Evolutionary conservation across 73 alveolate genomes (phyloP).

Genomic region (Tetrahymena elliotti): DNA sequence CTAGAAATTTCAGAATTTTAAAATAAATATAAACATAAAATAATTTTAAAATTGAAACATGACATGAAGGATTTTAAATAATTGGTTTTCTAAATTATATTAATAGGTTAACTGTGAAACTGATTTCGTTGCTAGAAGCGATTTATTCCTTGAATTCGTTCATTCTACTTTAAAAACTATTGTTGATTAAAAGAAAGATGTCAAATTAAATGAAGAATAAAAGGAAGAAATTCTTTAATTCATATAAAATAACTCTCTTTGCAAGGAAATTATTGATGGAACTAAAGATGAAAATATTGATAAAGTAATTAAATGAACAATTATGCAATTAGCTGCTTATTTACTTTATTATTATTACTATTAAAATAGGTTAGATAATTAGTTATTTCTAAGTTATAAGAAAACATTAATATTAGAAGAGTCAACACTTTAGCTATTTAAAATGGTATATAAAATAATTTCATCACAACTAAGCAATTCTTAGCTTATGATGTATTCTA

Average conservation of each 20-base stretch:
- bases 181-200: neutral
- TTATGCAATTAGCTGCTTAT: neutral
- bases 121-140: neutral
- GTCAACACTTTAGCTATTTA: neutral
- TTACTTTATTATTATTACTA: too few species aligned
- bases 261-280: neutral
- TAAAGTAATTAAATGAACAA: neutral
- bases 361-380: neutral
- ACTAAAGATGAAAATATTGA: neutral
- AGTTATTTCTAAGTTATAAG: neutral
- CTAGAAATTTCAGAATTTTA: neutral
- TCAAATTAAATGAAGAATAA: neutral
- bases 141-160: neutral
- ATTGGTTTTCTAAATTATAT: neutral
- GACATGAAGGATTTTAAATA: neutral
- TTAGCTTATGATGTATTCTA: too few species aligned
- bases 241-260: neutral
- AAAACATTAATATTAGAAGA: neutral
- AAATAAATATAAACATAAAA: neutral
- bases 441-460: too few species aligned
- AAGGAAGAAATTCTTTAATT: neutral
- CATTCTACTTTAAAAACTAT: neutral
- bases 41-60: neutral
- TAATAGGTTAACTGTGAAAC: neutral
- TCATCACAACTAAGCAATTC: too few species aligned